Base-by-base conservation (phyloP, 768 basidiomycete genomes). In the Coprinopsis cinerea region DNA sequence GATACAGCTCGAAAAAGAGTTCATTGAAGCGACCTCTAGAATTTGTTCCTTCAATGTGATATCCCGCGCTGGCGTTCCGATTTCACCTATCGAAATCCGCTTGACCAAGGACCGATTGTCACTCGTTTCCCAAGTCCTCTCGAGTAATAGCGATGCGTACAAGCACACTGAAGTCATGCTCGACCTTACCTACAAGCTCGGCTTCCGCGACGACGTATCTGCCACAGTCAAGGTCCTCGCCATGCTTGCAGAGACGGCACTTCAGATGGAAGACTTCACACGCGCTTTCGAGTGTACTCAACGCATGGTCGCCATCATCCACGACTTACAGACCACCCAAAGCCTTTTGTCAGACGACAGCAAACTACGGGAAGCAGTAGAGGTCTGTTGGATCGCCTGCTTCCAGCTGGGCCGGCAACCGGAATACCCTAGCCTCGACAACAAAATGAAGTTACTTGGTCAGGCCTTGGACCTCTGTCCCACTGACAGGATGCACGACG, bases 11-110 rank as follows among this genome's bases (percentile, higher is more conserved):
- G 92, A 97, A 63, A 85, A 83, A 49, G 87, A 92, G 48, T 99
- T 97, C 66, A 96, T 99, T 54, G 94, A 98, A 69, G 96, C 96
- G 1, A 99, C 96, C 1, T 95, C 92, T 22, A 85, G 91, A 1
- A 83, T 99, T 10, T 82, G 85, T n/a, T 92, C 95, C 2, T 99
- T 91, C 74, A 88, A 90, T 51, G 76, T 95, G 52, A 74, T 74
- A 62, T 83, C 91, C 20, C 75, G 81, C 4, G 79, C 83, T 7
- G 85, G 89, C 40, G 78, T 85, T 36, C 77, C 83, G 4, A 83
- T 98, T 45, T 79, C 92, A 7, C 95, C 95, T 0, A 81, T 96
- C 52, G 94, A 97, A 65, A 92, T 99, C 53, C 85, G 95, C 7
- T 77, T 96, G 18, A 88, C 90, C 26, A 89, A 88, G 56, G 88